These are phyloP conservation scores for Strobilomyces confusus DNA, from an alignment of 768 basidiomycete species.

Conservation along the genomic window DNA sequence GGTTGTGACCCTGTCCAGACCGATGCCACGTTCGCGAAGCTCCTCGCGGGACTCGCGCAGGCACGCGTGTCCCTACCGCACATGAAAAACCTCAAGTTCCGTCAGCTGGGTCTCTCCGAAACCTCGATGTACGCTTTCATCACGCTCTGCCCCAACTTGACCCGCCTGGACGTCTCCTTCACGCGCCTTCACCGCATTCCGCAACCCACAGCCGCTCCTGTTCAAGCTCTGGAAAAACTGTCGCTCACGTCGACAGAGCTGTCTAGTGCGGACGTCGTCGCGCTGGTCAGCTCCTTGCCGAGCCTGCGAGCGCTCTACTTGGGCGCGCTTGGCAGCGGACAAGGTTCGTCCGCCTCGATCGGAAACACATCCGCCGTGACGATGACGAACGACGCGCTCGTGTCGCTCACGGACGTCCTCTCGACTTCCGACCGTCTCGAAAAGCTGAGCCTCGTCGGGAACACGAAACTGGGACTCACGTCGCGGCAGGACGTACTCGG, in stretches of 20 bases:
- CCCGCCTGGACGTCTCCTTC: constrained; percentile 62
- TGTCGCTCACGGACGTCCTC: constrained; percentile 40
- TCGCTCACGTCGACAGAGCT: constrained; percentile 55
- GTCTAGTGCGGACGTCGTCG: constrained; percentile 37
- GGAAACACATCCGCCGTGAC: constrained; percentile 49
- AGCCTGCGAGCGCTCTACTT: constrained; percentile 48
- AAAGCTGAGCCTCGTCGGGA: constrained; percentile 58
- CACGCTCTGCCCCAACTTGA: constrained; percentile 45
- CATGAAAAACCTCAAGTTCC: constrained; percentile 55
- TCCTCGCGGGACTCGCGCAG: constrained; percentile 30
- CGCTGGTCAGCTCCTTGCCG: constrained; percentile 36
- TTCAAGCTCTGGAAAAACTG: constrained; percentile 50
- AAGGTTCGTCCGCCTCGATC: constrained; percentile 41
- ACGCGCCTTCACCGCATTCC: constrained; percentile 46
- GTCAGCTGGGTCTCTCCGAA: constrained; percentile 52
- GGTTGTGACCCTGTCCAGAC: constrained; percentile 38
- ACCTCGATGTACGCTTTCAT: constrained; percentile 41
- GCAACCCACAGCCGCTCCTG: background rate
- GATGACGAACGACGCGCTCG: constrained; percentile 49
- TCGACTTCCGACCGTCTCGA: constrained; percentile 38
- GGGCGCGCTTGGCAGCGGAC: constrained; percentile 53
- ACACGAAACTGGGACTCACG: constrained; percentile 51
- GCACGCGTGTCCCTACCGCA: constrained; percentile 31
- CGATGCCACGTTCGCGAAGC: constrained; percentile 48
- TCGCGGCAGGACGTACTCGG: constrained; percentile 26